Conservation (phyloP, 192 early-diverging fungal species). For the Backusella mclennaniae region DNA sequence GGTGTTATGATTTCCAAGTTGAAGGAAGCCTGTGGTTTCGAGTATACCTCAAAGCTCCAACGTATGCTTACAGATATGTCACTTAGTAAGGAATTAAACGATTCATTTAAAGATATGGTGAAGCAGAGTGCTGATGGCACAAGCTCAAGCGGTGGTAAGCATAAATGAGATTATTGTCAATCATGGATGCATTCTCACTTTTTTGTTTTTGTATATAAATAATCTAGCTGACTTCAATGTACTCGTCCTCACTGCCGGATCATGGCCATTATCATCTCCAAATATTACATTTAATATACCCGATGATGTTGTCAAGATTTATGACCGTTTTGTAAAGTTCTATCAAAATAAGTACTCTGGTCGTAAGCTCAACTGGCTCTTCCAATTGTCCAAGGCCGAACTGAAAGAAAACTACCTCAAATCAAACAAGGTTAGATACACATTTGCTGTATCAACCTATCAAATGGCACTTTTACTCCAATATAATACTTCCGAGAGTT, state of each 20-base stretch:
- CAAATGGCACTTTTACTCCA: conserved; percentile 93
- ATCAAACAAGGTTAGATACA: conserved; percentile 69
- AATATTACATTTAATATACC: conserved; percentile 83
- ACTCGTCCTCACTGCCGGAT: conserved; percentile 83
- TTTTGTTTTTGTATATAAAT: neutral
- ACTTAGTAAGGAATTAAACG: conserved; percentile 87
- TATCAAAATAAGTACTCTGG: conserved; percentile 88
- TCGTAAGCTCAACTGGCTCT: conserved; percentile 93
- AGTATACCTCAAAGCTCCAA: conserved; percentile 93
- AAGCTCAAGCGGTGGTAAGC: conserved; percentile 22
- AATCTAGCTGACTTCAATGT: conserved; percentile 71
- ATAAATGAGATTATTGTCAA: neutral
- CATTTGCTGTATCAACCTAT: conserved; percentile 79
- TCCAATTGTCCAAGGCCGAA: conserved; percentile 91
- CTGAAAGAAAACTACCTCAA: conserved; percentile 86
- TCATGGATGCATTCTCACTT: neutral
- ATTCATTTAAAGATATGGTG: conserved; percentile 70
- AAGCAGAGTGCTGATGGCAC: conserved; percentile 33
- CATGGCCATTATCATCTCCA: conserved; percentile 89
- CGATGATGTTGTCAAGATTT: conserved; percentile 78
- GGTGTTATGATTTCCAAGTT: conserved; percentile 86
- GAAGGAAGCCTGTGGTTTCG: conserved; percentile 85
- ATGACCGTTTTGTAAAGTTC: conserved; percentile 82
- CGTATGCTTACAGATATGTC: conserved; percentile 96
- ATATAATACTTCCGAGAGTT: conserved; percentile 79